Evolutionary conservation across 306 rosid species (phyloP).

Genomic region (Amphicarpaea edgeworthii): DNA sequence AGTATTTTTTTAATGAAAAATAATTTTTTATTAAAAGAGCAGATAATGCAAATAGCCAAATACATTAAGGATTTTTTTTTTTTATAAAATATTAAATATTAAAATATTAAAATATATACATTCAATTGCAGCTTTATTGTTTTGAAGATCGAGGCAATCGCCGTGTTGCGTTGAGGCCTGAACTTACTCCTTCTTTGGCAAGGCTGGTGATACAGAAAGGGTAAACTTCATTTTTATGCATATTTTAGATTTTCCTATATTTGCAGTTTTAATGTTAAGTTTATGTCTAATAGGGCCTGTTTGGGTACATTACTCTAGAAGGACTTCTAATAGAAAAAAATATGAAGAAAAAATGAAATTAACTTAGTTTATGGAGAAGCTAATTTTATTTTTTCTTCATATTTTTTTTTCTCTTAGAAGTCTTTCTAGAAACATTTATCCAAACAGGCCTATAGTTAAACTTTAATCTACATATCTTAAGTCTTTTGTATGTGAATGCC

Average conservation of each 20-base stretch:
- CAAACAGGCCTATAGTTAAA: too few relatives aligned
- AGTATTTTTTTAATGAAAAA: not conserved
- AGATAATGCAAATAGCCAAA: conserved; percentile 1
- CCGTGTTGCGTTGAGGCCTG: conserved; percentile 95
- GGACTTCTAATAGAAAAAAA: too few relatives aligned
- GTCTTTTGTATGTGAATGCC: conserved; percentile 54
- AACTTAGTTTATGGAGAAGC: too few relatives aligned
- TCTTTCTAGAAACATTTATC: too few relatives aligned
- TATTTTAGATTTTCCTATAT: conserved; percentile 32
- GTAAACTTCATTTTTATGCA: conserved; percentile 53
- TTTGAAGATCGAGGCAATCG: conserved; percentile 98
- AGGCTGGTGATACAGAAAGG: conserved; percentile 97
- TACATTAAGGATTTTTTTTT: not conserved
- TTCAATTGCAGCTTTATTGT: conserved; percentile 83
- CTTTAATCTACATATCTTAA: conserved; percentile 28
- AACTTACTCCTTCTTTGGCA: conserved; percentile 97
- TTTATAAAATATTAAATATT: conserved; percentile 5
- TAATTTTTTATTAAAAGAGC: conserved; percentile 19
- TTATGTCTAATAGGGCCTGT: conserved; percentile 26
- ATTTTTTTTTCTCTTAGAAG: too few relatives aligned
- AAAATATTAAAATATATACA: conserved; percentile 15
- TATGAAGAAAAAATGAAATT: too few relatives aligned
- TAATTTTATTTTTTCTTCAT: too few relatives aligned
- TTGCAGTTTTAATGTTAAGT: conserved; percentile 34
- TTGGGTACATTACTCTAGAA: too few relatives aligned